Conservation (phyloP, 1,139 yeast genomes). For the Suhomyces taliae region DNA sequence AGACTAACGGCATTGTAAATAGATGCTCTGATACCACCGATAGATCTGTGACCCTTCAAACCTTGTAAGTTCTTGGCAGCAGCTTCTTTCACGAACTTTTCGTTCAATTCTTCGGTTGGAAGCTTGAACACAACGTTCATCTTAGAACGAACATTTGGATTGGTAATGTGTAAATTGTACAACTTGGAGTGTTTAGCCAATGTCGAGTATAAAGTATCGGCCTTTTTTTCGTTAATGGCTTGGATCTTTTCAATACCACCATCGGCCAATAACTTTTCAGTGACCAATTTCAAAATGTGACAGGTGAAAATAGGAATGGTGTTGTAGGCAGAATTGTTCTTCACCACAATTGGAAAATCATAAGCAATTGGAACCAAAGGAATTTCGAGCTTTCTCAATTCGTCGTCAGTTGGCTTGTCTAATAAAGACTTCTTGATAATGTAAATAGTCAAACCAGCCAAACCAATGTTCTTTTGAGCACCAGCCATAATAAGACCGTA, state of each 20-base stretch:
- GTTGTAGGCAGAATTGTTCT: constrained; percentile 90
- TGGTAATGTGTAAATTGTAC: constrained; percentile 66
- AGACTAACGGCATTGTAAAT: constrained; percentile 82
- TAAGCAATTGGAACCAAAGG: constrained; percentile 87
- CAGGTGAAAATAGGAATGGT: constrained; percentile 93
- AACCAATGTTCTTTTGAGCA: constrained; percentile 95
- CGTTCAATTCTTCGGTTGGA: constrained; percentile 60
- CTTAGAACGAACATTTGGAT: constrained; percentile 60
- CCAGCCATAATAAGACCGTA: constrained; percentile 91
- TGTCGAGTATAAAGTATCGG: constrained; percentile 58
- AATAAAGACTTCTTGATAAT: constrained; percentile 80
- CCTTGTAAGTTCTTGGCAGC: constrained; percentile 59
- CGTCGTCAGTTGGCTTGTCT: constrained; percentile 64
- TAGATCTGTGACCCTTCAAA: constrained; percentile 93
- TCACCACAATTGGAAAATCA: constrained; percentile 82
- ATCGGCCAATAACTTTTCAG: constrained; percentile 55
- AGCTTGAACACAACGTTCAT: constrained; percentile 94
- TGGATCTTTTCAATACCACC: constrained; percentile 63
- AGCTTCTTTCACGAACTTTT: constrained; percentile 64
- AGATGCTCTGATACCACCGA: constrained; percentile 95
- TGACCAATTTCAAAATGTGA: constrained; percentile 78
- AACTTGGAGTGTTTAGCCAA: constrained; percentile 66
- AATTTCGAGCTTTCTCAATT: constrained; percentile 55
- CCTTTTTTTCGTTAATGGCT: constrained; percentile 58
- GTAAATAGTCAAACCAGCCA: constrained; percentile 92